phyloP scores from a whole-genome alignment of 2,329 filamentous ascomycete genomes.

The Byssochlamys sp. region DNA sequence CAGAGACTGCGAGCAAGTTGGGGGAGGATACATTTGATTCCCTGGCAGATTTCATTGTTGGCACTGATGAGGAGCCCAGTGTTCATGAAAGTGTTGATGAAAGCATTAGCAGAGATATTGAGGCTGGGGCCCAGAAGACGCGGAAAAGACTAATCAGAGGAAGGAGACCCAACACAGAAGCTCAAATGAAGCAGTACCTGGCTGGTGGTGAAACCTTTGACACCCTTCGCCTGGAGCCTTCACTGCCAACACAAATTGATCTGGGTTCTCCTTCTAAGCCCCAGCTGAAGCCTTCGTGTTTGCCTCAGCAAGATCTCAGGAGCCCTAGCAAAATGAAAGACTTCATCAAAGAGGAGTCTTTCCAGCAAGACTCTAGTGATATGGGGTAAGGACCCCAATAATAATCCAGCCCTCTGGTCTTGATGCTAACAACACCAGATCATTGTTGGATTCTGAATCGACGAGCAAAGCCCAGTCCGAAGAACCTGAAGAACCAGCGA shows the following conservation, averaged over 20 bases:
- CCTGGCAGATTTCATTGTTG: conserved; percentile 33
- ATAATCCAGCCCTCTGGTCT: not conserved
- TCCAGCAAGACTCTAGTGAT: not conserved
- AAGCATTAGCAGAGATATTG: conserved; percentile 15
- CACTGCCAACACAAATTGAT: conserved; percentile 5
- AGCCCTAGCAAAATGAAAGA: conserved; percentile 14
- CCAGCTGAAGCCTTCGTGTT: conserved; percentile 8
- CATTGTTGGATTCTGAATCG: not conserved
- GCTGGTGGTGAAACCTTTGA: conserved; percentile 12
- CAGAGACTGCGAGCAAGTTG: conserved; percentile 9
- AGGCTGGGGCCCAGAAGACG: conserved; percentile 13
- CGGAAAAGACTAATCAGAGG: conserved; percentile 27
- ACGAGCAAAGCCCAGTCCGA: not conserved
- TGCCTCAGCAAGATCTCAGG: conserved; percentile 14
- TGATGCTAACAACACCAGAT: not conserved
- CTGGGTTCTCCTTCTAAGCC: conserved; percentile 5
- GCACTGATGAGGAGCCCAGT: conserved; percentile 30
- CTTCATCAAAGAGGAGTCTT: conserved; percentile 13
- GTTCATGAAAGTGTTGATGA: conserved; percentile 15
- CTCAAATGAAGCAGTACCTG: conserved; percentile 8
- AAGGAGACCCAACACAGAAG: conserved; percentile 16
- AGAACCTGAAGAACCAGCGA: not conserved
- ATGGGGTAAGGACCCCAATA: not conserved
- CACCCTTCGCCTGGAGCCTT: conserved; percentile 11
- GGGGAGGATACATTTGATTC: conserved; percentile 27